phyloP scores from a whole-genome alignment of 352 stramenopile species.

The Globisporangium yorkense region DNA sequence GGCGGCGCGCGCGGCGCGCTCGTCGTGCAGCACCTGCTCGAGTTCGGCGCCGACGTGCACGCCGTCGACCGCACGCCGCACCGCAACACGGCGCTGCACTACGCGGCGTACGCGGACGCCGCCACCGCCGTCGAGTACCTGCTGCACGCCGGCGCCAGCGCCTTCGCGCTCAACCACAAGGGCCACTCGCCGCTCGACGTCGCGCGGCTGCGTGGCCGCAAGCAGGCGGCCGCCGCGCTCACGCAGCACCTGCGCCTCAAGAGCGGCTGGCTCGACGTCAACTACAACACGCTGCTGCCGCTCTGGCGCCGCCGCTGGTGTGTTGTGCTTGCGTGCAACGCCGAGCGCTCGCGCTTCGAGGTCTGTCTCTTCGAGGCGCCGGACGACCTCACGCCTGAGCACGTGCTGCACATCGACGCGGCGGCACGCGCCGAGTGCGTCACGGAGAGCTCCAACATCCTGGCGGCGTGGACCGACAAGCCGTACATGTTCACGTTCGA shows the following conservation, averaged over 20 bases:
- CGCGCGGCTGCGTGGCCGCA: constrained; percentile 38
- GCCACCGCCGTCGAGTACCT: constrained; percentile 45
- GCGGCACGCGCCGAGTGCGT: constrained; percentile 20
- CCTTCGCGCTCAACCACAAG: constrained; percentile 44
- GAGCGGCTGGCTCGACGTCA: constrained; percentile 53
- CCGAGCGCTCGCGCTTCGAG: constrained; percentile 34
- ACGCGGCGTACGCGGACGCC: constrained; percentile 51
- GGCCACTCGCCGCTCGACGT: constrained; percentile 59
- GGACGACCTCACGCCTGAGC: constrained; percentile 26
- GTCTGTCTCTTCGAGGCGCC: constrained; percentile 45
- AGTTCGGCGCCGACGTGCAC: constrained; percentile 46
- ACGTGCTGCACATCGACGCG: constrained; percentile 42
- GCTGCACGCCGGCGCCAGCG: constrained; percentile 35
- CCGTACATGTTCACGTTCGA: constrained; percentile 34
- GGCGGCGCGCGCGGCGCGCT: constrained; percentile 8
- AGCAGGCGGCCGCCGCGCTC: constrained; percentile 33
- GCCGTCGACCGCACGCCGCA: constrained; percentile 29
- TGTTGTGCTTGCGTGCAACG: constrained; percentile 46
- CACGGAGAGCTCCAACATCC: constrained; percentile 11
- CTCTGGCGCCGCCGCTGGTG: constrained; percentile 66
- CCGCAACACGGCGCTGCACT: constrained; percentile 61
- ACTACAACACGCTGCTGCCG: constrained; percentile 24
- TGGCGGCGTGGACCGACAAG: constrained; percentile 31
- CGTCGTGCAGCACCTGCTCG: constrained; percentile 44
- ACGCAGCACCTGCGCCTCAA: constrained; percentile 42